These are phyloP conservation scores for Exserohilum turcica DNA, from an alignment of 2,329 filamentous ascomycete genomes.

Conservation along the genomic window DNA sequence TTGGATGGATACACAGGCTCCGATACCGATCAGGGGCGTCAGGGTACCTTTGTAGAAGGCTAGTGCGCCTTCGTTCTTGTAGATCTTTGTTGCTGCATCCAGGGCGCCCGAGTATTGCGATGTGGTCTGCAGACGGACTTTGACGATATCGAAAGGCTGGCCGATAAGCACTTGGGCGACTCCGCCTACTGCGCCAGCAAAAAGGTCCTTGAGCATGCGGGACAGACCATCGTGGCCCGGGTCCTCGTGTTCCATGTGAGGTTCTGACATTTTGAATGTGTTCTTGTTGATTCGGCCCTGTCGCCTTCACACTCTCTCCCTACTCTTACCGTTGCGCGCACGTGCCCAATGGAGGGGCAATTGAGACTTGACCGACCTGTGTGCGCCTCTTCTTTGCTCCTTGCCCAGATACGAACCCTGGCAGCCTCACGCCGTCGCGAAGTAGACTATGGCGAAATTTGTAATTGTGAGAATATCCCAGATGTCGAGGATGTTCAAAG, in stretches of 20 bases:
- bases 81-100: constrained; percentile 81
- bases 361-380: constrained; percentile 2
- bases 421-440: background rate
- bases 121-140: constrained; percentile 93
- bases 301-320: background rate
- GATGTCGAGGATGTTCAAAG: constrained; percentile 2
- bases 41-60: constrained; percentile 99
- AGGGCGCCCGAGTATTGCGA: constrained; percentile 79
- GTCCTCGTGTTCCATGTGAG: constrained; percentile 49
- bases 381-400: background rate
- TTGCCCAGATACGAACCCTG: background rate
- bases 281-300: constrained; percentile 3
- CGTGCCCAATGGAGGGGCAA: constrained; percentile 15
- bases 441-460: background rate
- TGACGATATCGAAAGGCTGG: constrained; percentile 72
- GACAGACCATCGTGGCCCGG: constrained; percentile 42
- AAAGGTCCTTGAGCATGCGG: constrained; percentile 78
- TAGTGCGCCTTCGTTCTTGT: constrained; percentile 80
- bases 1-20: constrained; percentile 94
- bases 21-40: constrained; percentile 92
- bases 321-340: constrained; percentile 17
- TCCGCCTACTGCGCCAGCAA: constrained; percentile 87
- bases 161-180: constrained; percentile 92
- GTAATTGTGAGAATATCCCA: constrained; percentile 1
- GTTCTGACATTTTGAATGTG: constrained; percentile 27